These are phyloP conservation scores for Saccharum officinarum DNA, from an alignment of 176 grass and related monocot species.

Conservation along the genomic window DNA sequence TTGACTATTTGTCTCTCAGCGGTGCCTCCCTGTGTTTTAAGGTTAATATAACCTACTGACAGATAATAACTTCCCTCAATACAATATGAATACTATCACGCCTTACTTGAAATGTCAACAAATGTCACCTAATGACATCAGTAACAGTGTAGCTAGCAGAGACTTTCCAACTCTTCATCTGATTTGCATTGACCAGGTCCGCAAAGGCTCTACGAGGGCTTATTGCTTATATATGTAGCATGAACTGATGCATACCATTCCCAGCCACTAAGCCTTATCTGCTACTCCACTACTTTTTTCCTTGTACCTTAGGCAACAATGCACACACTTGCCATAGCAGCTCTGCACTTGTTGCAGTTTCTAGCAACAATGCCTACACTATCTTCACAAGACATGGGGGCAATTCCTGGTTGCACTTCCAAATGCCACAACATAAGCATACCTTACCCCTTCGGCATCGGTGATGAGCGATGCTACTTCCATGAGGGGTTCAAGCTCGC, in stretches of 20 bases:
- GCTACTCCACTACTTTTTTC: too few relatives aligned
- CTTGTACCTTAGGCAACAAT: background rate
- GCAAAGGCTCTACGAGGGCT: background rate
- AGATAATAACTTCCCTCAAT: background rate
- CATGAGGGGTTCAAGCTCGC: background rate
- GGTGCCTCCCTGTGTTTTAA: background rate
- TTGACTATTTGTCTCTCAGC: background rate
- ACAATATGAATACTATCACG: background rate
- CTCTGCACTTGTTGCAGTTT: background rate
- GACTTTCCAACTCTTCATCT: background rate
- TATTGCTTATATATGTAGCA: background rate
- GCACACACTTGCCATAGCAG: background rate
- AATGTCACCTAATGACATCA: background rate
- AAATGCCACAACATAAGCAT: background rate
- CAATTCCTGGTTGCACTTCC: background rate
- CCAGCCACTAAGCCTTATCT: background rate
- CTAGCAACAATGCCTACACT: constrained; percentile 1
- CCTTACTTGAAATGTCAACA: background rate
- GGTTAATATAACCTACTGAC: background rate
- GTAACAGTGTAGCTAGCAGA: background rate
- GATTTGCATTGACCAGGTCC: background rate
- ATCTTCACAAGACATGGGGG: background rate
- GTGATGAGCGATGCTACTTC: background rate
- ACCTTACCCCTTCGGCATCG: background rate
- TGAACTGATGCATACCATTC: background rate